Conservation (phyloP, 495 filamentous ascomycete species). For the Penicillium odoratum region DNA sequence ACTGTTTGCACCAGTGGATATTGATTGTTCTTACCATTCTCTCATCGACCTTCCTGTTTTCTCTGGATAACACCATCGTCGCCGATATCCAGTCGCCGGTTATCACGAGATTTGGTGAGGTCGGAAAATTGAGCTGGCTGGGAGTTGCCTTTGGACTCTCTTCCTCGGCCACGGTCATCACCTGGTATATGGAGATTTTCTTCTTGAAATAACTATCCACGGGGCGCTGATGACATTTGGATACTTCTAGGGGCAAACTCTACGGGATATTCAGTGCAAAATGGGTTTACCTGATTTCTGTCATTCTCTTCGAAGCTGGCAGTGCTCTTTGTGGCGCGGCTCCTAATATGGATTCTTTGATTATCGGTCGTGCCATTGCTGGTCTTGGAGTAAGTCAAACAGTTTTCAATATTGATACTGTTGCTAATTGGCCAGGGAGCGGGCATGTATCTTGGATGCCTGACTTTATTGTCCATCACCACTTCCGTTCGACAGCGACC, state of each 20-base stretch:
- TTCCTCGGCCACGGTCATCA: conserved; percentile 44
- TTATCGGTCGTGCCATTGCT: conserved; percentile 52
- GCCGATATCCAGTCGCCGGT: conserved; percentile 59
- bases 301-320: conserved; percentile 52
- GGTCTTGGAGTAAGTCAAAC: conserved; percentile 25
- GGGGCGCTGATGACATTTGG: background rate
- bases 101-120: conserved; percentile 46
- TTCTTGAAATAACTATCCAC: background rate
- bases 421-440: conserved; percentile 17
- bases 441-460: conserved; percentile 38
- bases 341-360: conserved; percentile 50
- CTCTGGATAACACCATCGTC: conserved; percentile 62
- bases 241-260: conserved; percentile 28
- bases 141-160: conserved; percentile 52
- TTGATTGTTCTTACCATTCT: conserved; percentile 48
- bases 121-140: conserved; percentile 60
- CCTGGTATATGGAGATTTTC: conserved; percentile 27
- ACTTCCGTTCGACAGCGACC: conserved; percentile 37
- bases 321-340: conserved; percentile 58
- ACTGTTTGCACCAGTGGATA: conserved; percentile 11
- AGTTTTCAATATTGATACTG: background rate
- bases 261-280: conserved; percentile 56
- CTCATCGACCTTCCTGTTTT: conserved; percentile 52
- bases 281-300: conserved; percentile 49
- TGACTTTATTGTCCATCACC: conserved; percentile 32